These are phyloP conservation scores for Puccinia coronata DNA, from an alignment of 1,284 basidiomycete genomes.

Conservation along the genomic window DNA sequence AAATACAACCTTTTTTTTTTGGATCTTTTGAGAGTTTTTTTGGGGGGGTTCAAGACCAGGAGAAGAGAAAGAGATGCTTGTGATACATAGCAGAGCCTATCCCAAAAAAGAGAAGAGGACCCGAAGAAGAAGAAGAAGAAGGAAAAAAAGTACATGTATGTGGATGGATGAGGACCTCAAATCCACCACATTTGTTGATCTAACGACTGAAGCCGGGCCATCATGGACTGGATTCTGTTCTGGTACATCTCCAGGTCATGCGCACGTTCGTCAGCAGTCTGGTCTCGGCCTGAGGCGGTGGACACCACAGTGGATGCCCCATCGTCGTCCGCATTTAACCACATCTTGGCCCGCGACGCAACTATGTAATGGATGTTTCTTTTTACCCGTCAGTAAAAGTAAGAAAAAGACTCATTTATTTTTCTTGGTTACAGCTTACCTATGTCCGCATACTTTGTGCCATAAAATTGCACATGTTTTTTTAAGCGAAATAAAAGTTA, in stretches of 20 bases:
- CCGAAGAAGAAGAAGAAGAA: too few species aligned
- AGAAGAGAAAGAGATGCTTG: too few species aligned
- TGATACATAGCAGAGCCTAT: too few species aligned
- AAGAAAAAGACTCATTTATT: not conserved
- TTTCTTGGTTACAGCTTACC: conserved; percentile 20
- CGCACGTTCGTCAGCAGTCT: conserved; percentile 27
- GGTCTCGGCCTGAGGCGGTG: not conserved
- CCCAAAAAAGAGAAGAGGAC: too few species aligned
- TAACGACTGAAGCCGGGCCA: conserved; percentile 14
- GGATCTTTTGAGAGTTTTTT: too few species aligned
- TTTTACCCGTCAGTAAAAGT: too few species aligned
- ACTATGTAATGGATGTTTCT: conserved; percentile 27
- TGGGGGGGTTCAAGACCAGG: too few species aligned
- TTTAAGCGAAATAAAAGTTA: not conserved
- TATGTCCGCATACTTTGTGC: conserved; percentile 46
- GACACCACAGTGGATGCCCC: conserved; percentile 2
- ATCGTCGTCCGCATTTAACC: conserved; percentile 38
- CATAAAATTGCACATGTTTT: too few species aligned
- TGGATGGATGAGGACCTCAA: not conserved
- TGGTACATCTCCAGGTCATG: conserved; percentile 23
- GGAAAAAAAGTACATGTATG: not conserved
- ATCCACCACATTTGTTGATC: conserved; percentile 49
- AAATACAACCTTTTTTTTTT: too few species aligned
- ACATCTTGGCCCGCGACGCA: conserved; percentile 20
- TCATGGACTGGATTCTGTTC: conserved; percentile 12